Evolutionary conservation across 805 yeast species (phyloP).

Genomic region (Scheffersomyces ergatensis): DNA sequence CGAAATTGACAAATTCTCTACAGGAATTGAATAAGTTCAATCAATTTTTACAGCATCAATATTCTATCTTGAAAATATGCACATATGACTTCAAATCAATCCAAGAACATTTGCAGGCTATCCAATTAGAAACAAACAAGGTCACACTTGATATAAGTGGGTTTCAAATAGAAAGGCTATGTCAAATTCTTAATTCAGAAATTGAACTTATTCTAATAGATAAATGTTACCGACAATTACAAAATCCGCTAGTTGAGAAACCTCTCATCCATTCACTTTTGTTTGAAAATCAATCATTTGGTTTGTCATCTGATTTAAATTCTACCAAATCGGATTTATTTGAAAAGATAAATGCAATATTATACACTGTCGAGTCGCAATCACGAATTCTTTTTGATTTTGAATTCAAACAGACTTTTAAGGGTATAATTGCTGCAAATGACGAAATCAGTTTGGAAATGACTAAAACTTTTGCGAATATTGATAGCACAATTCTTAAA

Average conservation of each 20-base stretch:
- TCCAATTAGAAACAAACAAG: conserved; percentile 13
- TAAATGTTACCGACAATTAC: conserved; percentile 12
- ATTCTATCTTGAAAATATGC: conserved; percentile 14
- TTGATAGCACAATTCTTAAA: conserved; percentile 28
- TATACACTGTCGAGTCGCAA: conserved; percentile 18
- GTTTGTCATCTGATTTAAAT: conserved; percentile 40
- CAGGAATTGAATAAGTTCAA: conserved; percentile 15
- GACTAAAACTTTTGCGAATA: conserved; percentile 4
- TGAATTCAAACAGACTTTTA: background rate
- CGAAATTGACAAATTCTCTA: conserved; percentile 15
- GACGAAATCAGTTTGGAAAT: background rate
- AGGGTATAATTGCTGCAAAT: background rate
- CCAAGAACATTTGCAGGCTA: conserved; percentile 5
- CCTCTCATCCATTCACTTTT: conserved; percentile 28
- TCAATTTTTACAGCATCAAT: conserved; percentile 11
- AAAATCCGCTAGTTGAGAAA: conserved; percentile 8
- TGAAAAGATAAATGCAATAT: conserved; percentile 11
- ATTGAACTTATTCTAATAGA: conserved; percentile 14
- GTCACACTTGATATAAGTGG: conserved; percentile 15
- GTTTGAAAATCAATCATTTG: conserved; percentile 34
- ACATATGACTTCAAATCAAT: conserved; percentile 11
- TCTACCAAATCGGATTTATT: conserved; percentile 29
- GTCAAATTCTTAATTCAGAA: conserved; percentile 21
- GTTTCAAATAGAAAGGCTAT: conserved; percentile 14
- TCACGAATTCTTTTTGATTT: conserved; percentile 1